phyloP scores from a whole-genome alignment of 208 protist species.

The Leishmania guyanensis region DNA sequence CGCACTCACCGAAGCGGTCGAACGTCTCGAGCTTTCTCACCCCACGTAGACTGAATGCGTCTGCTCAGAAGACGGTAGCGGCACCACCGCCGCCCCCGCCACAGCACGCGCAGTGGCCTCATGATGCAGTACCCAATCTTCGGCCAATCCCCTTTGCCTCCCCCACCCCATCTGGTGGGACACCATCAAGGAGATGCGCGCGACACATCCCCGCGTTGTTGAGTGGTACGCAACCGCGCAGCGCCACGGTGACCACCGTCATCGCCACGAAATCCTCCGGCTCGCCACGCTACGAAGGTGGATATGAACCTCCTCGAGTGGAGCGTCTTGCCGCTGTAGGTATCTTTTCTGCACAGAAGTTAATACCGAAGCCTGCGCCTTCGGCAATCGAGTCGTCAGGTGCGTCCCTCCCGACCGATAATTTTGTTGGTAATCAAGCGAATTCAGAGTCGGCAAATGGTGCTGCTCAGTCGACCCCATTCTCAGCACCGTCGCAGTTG shows the following conservation, averaged over 20 bases:
- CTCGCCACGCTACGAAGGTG: not conserved
- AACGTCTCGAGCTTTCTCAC: conserved; percentile 7
- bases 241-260: not conserved
- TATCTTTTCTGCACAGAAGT: not conserved
- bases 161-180: not conserved
- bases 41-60: not conserved
- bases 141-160: not conserved
- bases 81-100: not conserved
- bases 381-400: not conserved
- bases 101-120: not conserved
- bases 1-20: conserved; percentile 5
- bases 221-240: not conserved
- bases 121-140: not conserved
- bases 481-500: not conserved
- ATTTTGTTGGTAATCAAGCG: not conserved
- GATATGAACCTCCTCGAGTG: not conserved
- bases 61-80: not conserved
- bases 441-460: not conserved
- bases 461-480: not conserved
- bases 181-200: not conserved
- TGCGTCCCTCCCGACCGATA: not conserved
- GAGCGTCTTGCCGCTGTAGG: not conserved
- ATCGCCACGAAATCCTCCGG: not conserved
- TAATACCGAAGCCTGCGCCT: not conserved
- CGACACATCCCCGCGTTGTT: not conserved